Base-by-base conservation (phyloP, 1,139 yeast genomes). In the Pichia cactophila region DNA sequence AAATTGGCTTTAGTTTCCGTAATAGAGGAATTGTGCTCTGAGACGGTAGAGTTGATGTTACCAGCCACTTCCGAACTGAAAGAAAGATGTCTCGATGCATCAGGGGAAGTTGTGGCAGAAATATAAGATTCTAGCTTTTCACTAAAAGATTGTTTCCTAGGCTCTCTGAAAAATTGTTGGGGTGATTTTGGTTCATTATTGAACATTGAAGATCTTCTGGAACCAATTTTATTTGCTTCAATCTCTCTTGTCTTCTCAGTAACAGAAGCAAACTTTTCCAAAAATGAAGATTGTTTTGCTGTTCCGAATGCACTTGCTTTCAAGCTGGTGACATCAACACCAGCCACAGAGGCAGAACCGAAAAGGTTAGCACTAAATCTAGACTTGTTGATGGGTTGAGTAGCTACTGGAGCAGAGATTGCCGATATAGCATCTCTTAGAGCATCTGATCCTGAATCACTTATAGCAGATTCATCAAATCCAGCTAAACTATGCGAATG, bases 211-310 rank as follows among this genome's bases (percentile, higher is more conserved):
- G 83, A 70, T 64, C 83, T 71, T 63, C 84, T 71, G 3, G 70
- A 62, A 17, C 56, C 57, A 20, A 37, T 41, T 6, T 31, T 47
- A 8, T 17, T 44, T 10, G 48, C 39, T 60, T 86, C 94, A 40
- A 84, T 77, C 54, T 84, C 90, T 57, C 88, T 71, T 0, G 95
- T 86, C 38, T 88, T 86, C 53, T 86, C 94, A 12, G 87, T 88
- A 20, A 86, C 83, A n/a, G 80, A 70, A 8, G 86, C 72, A 61
- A 86, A 85, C 64, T 84, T 81, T 55, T 80, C 84, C 51, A 81
- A 67, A 58, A 81, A 81, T 42, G 77, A 69, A 28, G 78, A 65
- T 23, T 11, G 28, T 17, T 47, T 46, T 26, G 50, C 4, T 17
- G 55, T 44, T 1, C 59, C 56, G n/a, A 58, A 42, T 17, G 45